These are phyloP conservation scores for Halophytophthora polymorphica DNA, from an alignment of 352 stramenopile genomes.

Conservation along the genomic window DNA sequence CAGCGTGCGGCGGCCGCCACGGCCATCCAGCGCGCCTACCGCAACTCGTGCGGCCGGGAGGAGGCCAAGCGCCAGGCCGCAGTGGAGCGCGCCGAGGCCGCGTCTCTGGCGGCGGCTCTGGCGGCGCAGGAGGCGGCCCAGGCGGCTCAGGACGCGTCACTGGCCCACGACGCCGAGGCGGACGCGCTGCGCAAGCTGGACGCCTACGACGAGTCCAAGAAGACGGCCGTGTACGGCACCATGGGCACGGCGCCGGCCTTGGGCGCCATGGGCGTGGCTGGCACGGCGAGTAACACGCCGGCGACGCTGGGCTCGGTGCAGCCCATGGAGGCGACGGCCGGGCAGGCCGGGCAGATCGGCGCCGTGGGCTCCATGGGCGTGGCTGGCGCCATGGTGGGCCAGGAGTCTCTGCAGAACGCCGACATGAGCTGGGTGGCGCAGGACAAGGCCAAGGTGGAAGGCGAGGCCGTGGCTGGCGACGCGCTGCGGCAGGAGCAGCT, in stretches of 20 bases:
- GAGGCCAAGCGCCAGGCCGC: slow-evolving; percentile 69
- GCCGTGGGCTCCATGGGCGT: slow-evolving; percentile 77
- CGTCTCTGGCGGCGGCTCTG: slow-evolving; percentile 66
- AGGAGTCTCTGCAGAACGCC: slow-evolving; percentile 80
- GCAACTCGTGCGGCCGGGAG: slow-evolving; percentile 55
- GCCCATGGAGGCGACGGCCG: slow-evolving; percentile 52
- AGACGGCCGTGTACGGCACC: slow-evolving; percentile 37
- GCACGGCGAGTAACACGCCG: slow-evolving; percentile 44
- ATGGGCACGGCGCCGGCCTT: slow-evolving; percentile 59
- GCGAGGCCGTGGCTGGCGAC: slow-evolving; percentile 72
- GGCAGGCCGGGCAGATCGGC: slow-evolving; percentile 73
- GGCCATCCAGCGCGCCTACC: slow-evolving; percentile 72
- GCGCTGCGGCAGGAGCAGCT: slow-evolving; percentile 76
- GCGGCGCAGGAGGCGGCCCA: slow-evolving; percentile 75
- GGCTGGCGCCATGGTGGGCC: slow-evolving; percentile 61
- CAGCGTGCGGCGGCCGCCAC: slow-evolving; percentile 54
- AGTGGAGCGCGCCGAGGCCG: slow-evolving; percentile 64
- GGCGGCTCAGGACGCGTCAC: slow-evolving; percentile 64
- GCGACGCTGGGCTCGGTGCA: slow-evolving; percentile 72
- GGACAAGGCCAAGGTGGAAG: slow-evolving; percentile 77
- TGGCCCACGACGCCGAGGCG: slow-evolving; percentile 71
- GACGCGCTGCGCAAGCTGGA: slow-evolving; percentile 70
- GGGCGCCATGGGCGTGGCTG: slow-evolving; percentile 46
- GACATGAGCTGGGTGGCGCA: slow-evolving; percentile 85
- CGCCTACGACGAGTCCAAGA: slow-evolving; percentile 56